Evolutionary conservation across 208 protist genomes (phyloP), one percentile per base, ranked within the genome.

Genomic region (Leptomonas pyrrhocoris): DNA sequence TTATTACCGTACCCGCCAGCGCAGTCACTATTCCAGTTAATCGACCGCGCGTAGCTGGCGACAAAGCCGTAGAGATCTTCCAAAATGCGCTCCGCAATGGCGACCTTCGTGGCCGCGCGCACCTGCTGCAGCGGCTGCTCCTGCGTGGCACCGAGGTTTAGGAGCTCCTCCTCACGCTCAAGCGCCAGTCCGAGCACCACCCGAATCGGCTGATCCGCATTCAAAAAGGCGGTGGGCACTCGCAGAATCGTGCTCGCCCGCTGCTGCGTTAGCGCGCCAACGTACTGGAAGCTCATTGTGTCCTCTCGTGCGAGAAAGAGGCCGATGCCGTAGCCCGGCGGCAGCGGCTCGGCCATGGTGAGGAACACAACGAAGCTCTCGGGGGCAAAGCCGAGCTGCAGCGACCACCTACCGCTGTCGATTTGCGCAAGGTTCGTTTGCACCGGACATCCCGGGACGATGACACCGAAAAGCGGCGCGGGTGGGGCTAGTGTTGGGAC

Each of bases 11-110:
- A 45, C 45, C 25, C 36, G n/a, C n/a, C n/a, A n/a, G n/a, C n/a
- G n/a, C n/a, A n/a, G 45, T 53, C 43, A 9, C 28, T 28, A 16
- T 34, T 36, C 60, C 60, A 66, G 45, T 67, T 71, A 34, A 77
- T 56, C 13, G 45, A 67, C 2, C 79, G 79, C 0, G 80, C 88
- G 70, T 96, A 92, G 56, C 84, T 92, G 12, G 61, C 30, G 0
- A 92, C 71, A 73, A 94, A 94, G 25, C 83, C 77, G 56, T 85
- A 96, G 5, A 96, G 53, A 55, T 94, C 88, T 60, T 88, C 77
- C 36, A 92, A 75, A 28, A 96, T 61, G 12, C 83, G 70, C 70
- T 93, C 88, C 2, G 88, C 80, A 42, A 96, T 81, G 11, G 73
- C 84, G 2, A 83, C 43, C 55, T 77, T 77, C n/a, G 90, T 94